Conservation (phyloP, 108 stramenopile species). For the Conticribra weissflogii region DNA sequence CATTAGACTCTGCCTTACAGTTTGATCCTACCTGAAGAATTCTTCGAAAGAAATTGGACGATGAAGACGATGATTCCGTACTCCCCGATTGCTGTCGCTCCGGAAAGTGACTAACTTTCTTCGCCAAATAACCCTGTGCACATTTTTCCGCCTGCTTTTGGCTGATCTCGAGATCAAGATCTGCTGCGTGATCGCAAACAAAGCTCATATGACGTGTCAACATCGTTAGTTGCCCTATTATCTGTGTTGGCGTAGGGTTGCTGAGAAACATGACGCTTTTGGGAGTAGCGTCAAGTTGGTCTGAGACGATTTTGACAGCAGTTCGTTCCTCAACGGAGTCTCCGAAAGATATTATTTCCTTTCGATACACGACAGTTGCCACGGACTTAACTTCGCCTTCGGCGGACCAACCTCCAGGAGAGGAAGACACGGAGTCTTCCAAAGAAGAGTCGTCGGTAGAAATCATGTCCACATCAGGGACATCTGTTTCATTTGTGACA, state of each 20-base stretch:
- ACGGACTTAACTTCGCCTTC: not conserved
- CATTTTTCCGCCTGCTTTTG: conserved; percentile 73
- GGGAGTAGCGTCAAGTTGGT: conserved; percentile 69
- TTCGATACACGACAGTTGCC: not conserved
- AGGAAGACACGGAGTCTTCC: conserved; percentile 55
- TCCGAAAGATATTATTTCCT: conserved; percentile 86
- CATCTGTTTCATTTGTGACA: conserved; percentile 14
- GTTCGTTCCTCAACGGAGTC: conserved; percentile 89
- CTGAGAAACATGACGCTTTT: conserved; percentile 86
- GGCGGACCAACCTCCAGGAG: conserved; percentile 12
- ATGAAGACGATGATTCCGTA: not conserved
- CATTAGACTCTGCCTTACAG: not conserved
- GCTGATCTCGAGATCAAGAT: conserved; percentile 80
- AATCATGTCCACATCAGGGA: conserved; percentile 52
- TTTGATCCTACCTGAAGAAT: not conserved
- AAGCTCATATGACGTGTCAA: conserved; percentile 82
- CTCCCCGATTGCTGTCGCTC: not conserved
- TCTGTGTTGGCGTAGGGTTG: conserved; percentile 70
- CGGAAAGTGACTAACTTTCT: not conserved
- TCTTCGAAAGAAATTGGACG: conserved; percentile 12
- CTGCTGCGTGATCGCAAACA: conserved; percentile 57
- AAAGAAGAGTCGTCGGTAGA: conserved; percentile 46
- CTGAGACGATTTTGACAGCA: conserved; percentile 85
- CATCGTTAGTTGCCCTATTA: conserved; percentile 85
- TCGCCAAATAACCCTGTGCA: conserved; percentile 60